Evolutionary conservation across 2,329 filamentous ascomycete genomes (phyloP), one percentile per base, ranked within the genome.

Genomic region (Claviceps africana): DNA sequence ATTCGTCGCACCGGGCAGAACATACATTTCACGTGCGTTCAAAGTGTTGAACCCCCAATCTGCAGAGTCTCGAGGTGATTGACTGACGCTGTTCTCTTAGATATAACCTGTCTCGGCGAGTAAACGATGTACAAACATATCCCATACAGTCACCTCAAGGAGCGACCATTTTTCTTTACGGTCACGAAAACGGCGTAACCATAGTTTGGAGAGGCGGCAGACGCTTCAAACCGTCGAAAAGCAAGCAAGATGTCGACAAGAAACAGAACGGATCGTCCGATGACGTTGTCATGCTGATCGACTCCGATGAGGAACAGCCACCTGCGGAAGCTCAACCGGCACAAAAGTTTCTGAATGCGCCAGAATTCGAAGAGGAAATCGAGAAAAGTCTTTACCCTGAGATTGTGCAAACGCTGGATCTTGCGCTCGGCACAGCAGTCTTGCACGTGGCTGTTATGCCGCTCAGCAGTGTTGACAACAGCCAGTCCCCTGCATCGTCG

Each of bases 181-280:
- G 77, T 46, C 80, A 83, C 58, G 78, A 82, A 54, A 79, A 76
- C 62, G 81, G 81, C 45, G 65, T 83, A 43, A 79, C 75, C 3
- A 60, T 84, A 39, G 64, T 79, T 25, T 85, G 81, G 81, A 74
- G 79, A 43, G 81, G 81, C 46, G 81, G 81, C 11, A 73, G 72
- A 49, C 70, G 72, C n/a, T 77, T 84, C 59, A 83, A 80, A 61
- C 55, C 69, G 1, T 56, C 64, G 1, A 64, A 68, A 39, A 69
- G 72, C 50, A 58, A 62, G 17, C 22, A 44, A 3, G 55, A 58
- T 1, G 56, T 58, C 9, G 67, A 67, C 53, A 67, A 69, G 53
- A 78, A 77, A 56, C 69, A 71, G 47, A 82, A 82, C 56, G 79
- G 79, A 13, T 58, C 66, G 0, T 61, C 63, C 3, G 72, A 74